Base-by-base conservation (phyloP, 1,284 basidiomycete genomes). In the Pterula multifida region DNA sequence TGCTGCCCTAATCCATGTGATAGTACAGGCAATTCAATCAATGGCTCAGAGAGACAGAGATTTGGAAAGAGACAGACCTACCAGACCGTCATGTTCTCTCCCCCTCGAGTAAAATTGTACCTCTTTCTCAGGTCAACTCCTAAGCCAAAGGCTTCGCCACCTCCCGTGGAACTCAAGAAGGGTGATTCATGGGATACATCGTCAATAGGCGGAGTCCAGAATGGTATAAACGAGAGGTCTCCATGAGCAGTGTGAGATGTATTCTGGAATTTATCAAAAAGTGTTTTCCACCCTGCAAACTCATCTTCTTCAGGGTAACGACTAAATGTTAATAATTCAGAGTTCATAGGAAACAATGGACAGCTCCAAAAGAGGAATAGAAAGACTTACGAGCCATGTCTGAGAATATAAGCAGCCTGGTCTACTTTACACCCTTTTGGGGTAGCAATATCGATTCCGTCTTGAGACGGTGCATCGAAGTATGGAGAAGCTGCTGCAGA, bases 21-120 rank as follows among this genome's bases (percentile, higher is more conserved):
- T n/a, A n/a, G n/a, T n/a, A n/a, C n/a, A n/a, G n/a, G n/a, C n/a
- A n/a, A n/a, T n/a, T n/a, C n/a, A n/a, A n/a, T n/a, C n/a, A n/a
- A n/a, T n/a, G n/a, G n/a, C n/a, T n/a, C n/a, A n/a, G n/a, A n/a
- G n/a, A n/a, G n/a, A n/a, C n/a, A n/a, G n/a, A n/a, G n/a, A n/a
- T n/a, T n/a, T n/a, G n/a, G n/a, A n/a, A n/a, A n/a, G n/a, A n/a
- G n/a, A n/a, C n/a, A n/a, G n/a, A n/a, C 58, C 15, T 50, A 71
- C 70, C 70, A 72, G 4, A 68, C 63, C 1, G 70, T 72, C 32
- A 71, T 58, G 48, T 70, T 70, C 2, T 59, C 57, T 2, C 69
- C 69, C 3, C 69, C 69, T 12, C 56, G 56, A 1, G 69, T 71
- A 36, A 72, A 60, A 12, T 59, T 56, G 53, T 71, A 71, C 17